Percentiles rank a stretch among this genome's conserved stretches.
Conservation (phyloP, 2,329 filamentous ascomycete genomes). For the Knoxdaviesia proteae region DNA sequence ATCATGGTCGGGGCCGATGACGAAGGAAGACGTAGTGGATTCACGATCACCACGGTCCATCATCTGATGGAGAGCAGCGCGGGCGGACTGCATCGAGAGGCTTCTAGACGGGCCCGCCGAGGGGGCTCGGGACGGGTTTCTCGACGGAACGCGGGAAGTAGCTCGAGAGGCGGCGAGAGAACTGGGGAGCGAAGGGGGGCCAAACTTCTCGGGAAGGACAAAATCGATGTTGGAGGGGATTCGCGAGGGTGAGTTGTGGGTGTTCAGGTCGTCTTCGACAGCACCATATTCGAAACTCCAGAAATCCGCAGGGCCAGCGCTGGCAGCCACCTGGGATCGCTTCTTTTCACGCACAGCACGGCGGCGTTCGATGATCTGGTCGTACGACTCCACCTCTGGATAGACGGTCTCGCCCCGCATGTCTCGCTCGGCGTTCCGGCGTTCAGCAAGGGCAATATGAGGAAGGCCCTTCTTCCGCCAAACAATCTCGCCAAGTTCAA, state of each 20-base stretch:
- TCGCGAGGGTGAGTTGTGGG: conserved; percentile 16
- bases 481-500: conserved; percentile 79
- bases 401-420: conserved; percentile 36
- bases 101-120: neutral
- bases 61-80: too few species aligned
- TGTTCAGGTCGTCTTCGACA: conserved; percentile 25
- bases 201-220: conserved; percentile 11
- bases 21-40: too few species aligned
- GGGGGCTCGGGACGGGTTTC: conserved; percentile 18
- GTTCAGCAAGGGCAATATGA: conserved; percentile 67
- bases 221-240: conserved; percentile 20
- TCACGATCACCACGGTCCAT: too few species aligned
- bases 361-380: conserved; percentile 36
- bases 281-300: conserved; percentile 76
- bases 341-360: conserved; percentile 36
- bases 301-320: conserved; percentile 35
- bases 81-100: too few species aligned
- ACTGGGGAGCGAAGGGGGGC: conserved; percentile 15
- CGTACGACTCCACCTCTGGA: conserved; percentile 38
- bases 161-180: conserved; percentile 18
- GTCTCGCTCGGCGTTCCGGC: conserved; percentile 57
- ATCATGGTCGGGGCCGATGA: too few species aligned
- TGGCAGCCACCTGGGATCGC: conserved; percentile 29
- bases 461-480: conserved; percentile 81
- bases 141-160: conserved; percentile 25